A percentile compares a stretch with the other conserved stretches of the same genome.
Evolutionary conservation across 164 flowering plant genomes (phyloP).

Genomic region (Platanus orientalis): DNA sequence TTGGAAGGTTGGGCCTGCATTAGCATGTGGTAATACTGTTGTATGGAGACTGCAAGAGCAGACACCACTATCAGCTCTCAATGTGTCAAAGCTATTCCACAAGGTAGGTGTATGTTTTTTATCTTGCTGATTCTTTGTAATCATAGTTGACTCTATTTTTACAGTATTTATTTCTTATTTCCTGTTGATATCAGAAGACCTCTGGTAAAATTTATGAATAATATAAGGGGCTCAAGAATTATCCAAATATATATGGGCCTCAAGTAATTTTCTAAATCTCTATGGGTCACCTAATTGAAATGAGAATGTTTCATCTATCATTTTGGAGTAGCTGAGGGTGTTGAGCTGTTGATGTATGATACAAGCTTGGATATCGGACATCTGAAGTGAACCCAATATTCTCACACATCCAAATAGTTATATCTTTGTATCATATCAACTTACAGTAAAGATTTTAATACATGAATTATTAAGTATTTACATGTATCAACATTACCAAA

Average conservation of each 20-base stretch:
- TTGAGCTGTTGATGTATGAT: not conserved
- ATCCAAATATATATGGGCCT: too few species aligned
- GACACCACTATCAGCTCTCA: slow-evolving; percentile 63
- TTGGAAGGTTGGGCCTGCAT: slow-evolving; percentile 70
- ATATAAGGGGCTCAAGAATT: too few species aligned
- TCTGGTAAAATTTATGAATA: too few species aligned
- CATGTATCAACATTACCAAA: not conserved
- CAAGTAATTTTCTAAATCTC: too few species aligned
- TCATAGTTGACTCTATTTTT: not conserved
- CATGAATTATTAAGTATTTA: not conserved
- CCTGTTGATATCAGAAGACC: not conserved
- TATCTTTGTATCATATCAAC: not conserved
- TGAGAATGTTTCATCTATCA: not conserved
- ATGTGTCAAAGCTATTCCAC: slow-evolving; percentile 54
- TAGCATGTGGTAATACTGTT: slow-evolving; percentile 59
- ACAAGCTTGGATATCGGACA: not conserved
- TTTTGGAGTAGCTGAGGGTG: not conserved
- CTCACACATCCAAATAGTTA: not conserved
- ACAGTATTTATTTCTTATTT: not conserved
- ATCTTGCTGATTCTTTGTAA: too few species aligned
- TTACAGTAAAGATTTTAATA: not conserved
- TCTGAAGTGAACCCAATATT: not conserved
- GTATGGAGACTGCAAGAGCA: slow-evolving; percentile 71
- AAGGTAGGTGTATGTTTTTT: slow-evolving; percentile 39
- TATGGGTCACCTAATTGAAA: too few species aligned